A percentile compares a stretch with the other conserved stretches of the same genome.
Conservation (phyloP, 2,329 filamentous ascomycete genomes). For the Penicillium sp. region DNA sequence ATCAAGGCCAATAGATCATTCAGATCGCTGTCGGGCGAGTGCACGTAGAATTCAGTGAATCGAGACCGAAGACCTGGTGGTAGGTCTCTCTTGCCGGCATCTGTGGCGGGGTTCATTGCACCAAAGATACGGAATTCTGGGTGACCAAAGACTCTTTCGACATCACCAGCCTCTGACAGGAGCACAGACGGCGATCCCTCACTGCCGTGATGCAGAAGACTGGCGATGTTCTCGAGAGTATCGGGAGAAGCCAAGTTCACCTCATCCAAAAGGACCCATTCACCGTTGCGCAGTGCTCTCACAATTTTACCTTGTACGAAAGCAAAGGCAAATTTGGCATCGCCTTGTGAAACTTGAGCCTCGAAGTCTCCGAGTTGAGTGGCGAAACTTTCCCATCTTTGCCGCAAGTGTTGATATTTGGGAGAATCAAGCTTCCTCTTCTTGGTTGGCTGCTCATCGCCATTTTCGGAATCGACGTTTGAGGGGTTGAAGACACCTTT, state of each 20-base stretch:
- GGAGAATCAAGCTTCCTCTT: conserved; percentile 60
- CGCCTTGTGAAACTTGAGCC: conserved; percentile 67
- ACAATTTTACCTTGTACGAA: conserved; percentile 96
- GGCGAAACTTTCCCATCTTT: conserved; percentile 77
- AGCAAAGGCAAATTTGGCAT: conserved; percentile 81
- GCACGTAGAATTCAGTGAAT: conserved; percentile 94
- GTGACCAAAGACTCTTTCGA: conserved; percentile 84
- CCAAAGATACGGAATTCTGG: conserved; percentile 94
- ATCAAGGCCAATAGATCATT: conserved; percentile 87
- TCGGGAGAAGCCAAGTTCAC: conserved; percentile 95
- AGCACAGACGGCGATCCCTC: conserved; percentile 74
- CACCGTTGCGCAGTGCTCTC: conserved; percentile 89
- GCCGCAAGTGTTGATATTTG: conserved; percentile 54
- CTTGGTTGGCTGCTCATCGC: conserved; percentile 64
- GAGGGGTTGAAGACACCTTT: conserved; percentile 61
- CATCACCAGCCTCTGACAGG: conserved; percentile 87
- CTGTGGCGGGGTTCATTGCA: conserved; percentile 98
- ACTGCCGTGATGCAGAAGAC: conserved; percentile 71
- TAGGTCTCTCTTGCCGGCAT: conserved; percentile 92
- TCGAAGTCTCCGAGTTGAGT: conserved; percentile 73
- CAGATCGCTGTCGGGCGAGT: conserved; percentile 79
- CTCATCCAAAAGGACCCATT: conserved; percentile 96
- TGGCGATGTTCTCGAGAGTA: conserved; percentile 88
- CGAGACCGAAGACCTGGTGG: conserved; percentile 82
- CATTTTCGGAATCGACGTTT: conserved; percentile 40